A percentile compares a stretch with the other conserved stretches of the same genome.
phyloP scores from a whole-genome alignment of 179 eudicot species.

The Actinidia arguta region DNA sequence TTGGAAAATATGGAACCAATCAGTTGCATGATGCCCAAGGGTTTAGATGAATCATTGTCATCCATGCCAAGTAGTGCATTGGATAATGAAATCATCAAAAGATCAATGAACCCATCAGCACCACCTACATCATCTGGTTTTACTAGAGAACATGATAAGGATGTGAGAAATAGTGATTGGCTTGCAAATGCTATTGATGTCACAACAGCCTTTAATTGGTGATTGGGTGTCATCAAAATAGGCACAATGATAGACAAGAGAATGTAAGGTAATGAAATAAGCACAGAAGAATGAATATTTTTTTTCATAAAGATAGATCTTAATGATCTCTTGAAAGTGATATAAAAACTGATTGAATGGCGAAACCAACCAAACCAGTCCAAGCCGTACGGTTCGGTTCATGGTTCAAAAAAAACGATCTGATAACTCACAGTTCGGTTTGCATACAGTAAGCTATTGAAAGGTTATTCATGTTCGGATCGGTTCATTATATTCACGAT shows the following conservation, averaged over 20 bases:
- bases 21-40: conserved; percentile 96
- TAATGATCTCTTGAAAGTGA: too few species aligned
- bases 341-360: too few species aligned
- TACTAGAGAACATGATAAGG: conserved; percentile 48
- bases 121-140: conserved; percentile 46
- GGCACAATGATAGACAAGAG: conserved; percentile 13
- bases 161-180: conserved; percentile 74
- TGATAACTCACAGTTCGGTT: too few species aligned
- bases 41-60: conserved; percentile 99
- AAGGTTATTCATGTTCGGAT: too few species aligned
- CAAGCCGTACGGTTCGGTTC: too few species aligned
- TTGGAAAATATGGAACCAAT: conserved; percentile 96
- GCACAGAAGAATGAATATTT: conserved; percentile 3
- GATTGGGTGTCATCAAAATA: conserved; percentile 94
- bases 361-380: too few species aligned
- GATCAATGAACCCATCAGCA: conserved; percentile 62
- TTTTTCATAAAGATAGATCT: background rate
- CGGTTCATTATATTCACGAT: too few species aligned
- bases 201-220: conserved; percentile 95
- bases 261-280: conserved; percentile 20
- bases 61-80: conserved; percentile 98
- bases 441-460: too few species aligned
- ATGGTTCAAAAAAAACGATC: too few species aligned
- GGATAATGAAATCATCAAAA: conserved; percentile 82
- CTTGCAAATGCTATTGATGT: conserved; percentile 92